Conservation (phyloP, 23 red algal genomes). For the Chondrus crispus region DNA sequence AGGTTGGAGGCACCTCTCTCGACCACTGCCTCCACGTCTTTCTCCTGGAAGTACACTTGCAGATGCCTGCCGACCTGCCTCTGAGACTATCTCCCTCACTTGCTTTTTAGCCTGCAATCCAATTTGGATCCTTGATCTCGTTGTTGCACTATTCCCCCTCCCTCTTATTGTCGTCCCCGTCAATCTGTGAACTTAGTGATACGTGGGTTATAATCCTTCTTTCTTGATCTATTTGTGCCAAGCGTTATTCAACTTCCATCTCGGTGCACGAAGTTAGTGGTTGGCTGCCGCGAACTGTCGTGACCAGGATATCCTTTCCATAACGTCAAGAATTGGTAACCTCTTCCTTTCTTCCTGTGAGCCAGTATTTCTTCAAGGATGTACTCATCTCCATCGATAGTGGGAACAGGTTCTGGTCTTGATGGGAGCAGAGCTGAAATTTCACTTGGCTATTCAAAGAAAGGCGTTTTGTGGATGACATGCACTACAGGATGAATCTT, state of each 20-base stretch:
- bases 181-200: neutral
- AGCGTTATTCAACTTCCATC: neutral
- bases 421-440: neutral
- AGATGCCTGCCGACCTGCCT: no score
- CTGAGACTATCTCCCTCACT: no score
- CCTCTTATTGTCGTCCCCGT: neutral
- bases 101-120: no score
- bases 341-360: neutral
- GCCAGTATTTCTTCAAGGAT: neutral
- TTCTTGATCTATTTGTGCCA: neutral
- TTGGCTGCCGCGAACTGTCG: neutral
- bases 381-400: neutral
- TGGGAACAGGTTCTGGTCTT: neutral
- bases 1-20: no score
- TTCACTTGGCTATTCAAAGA: neutral
- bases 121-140: no score
- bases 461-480: neutral
- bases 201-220: neutral
- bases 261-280: neutral
- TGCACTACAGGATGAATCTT: constrained; percentile 9
- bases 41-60: no score
- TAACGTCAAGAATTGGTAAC: neutral
- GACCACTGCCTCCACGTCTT: no score
- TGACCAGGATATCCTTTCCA: neutral
- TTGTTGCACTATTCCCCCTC: no score